Conservation (phyloP, 768 basidiomycete genomes). For the Auriscalpium orientale region DNA sequence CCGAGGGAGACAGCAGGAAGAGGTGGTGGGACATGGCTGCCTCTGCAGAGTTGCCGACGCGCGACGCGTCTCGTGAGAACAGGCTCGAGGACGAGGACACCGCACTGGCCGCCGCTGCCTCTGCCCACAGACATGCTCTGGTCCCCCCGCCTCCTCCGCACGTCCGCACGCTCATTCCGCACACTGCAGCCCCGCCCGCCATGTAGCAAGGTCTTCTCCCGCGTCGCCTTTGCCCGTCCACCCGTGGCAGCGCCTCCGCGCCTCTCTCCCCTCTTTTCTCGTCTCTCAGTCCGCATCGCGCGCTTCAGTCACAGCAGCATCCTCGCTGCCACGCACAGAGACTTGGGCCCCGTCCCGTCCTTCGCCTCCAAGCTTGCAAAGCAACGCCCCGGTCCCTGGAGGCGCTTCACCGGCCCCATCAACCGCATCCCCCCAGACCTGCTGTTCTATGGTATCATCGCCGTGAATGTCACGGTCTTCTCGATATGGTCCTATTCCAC, state of each 20-base stretch:
- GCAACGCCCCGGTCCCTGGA: constrained; percentile 10
- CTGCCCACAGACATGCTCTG: too few species aligned
- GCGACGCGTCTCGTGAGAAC: too few species aligned
- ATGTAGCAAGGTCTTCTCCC: neutral
- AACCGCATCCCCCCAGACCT: constrained; percentile 45
- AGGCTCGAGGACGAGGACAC: too few species aligned
- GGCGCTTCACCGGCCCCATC: constrained; percentile 26
- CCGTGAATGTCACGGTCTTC: constrained; percentile 56
- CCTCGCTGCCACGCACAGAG: constrained; percentile 17
- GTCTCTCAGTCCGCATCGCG: neutral
- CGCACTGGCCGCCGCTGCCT: too few species aligned
- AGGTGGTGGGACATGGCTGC: constrained; percentile 75
- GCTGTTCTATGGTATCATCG: constrained; percentile 60
- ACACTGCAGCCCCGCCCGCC: neutral
- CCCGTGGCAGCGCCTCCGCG: neutral
- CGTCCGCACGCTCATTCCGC: neutral
- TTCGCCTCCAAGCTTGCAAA: neutral
- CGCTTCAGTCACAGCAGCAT: constrained; percentile 2
- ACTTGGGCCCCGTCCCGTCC: neutral
- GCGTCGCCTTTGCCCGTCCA: constrained; percentile 6
- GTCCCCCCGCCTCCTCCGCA: too few species aligned
- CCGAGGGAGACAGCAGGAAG: constrained; percentile 78
- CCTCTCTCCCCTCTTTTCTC: neutral
- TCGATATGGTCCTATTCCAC: constrained; percentile 41
- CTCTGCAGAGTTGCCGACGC: too few species aligned